Conservation (phyloP, 2,329 filamentous ascomycete species). For the Pseudocercospora cruenta region DNA sequence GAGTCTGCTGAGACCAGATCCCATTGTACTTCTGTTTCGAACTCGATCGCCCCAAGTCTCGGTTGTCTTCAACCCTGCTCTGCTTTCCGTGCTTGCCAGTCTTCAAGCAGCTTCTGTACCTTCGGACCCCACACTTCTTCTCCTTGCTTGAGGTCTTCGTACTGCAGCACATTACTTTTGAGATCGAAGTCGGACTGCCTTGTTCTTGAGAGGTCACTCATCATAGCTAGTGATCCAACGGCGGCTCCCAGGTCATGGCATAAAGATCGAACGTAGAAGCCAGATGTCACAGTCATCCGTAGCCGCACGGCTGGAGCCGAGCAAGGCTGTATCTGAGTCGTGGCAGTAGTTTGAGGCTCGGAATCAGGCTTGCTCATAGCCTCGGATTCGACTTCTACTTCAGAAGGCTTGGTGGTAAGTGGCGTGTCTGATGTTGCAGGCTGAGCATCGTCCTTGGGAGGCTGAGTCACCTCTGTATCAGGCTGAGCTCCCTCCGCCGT, state of each 20-base stretch:
- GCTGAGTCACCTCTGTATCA: constrained; percentile 15
- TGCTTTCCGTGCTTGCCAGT: constrained; percentile 23
- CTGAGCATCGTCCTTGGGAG: constrained; percentile 11
- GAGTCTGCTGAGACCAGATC: too few relatives aligned
- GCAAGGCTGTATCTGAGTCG: constrained; percentile 26
- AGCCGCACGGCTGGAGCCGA: constrained; percentile 76
- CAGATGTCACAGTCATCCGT: constrained; percentile 89
- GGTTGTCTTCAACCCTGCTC: neutral
- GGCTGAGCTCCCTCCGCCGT: constrained; percentile 17
- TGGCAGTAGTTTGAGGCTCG: neutral
- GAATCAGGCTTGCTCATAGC: neutral
- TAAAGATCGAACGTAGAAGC: constrained; percentile 94
- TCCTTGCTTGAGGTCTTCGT: constrained; percentile 72
- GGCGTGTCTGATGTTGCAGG: constrained; percentile 10
- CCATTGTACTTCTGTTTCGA: too few relatives aligned
- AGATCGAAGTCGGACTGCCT: constrained; percentile 81
- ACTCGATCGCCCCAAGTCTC: neutral
- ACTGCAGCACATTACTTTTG: constrained; percentile 75
- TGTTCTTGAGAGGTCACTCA: constrained; percentile 80
- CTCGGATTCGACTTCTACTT: neutral
- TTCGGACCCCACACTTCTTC: constrained; percentile 83
- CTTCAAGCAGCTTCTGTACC: constrained; percentile 60
- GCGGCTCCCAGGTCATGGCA: constrained; percentile 88
- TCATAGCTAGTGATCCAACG: constrained; percentile 78
- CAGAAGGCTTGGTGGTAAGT: constrained; percentile 33